Evolutionary conservation across 1,284 basidiomycete genomes (phyloP), one percentile per base, ranked within the genome.

Genomic region (Hortiboletus rubellus): DNA sequence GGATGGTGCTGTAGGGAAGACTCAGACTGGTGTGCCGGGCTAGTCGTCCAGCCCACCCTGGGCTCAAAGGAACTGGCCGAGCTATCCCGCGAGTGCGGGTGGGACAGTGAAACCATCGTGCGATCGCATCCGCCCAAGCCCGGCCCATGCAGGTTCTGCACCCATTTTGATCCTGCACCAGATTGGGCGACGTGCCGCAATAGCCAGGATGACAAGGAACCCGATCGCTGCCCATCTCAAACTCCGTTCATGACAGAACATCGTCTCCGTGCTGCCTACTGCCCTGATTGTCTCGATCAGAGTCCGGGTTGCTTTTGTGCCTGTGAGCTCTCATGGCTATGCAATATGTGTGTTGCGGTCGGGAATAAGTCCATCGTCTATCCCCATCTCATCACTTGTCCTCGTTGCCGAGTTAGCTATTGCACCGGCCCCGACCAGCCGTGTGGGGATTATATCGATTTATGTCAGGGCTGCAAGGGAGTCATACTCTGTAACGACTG

Each of bases 71-170:
- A 51, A 4, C 31, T 52, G 1, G 44, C 36, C 9, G 14, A 60
- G 11, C 41, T 68, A 5, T 54, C 55, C n/a, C 33, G 7, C 12
- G 10, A 52, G n/a, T 33, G 27, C 30, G 24, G 57, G 0, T 67
- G 56, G 60, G 65, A 52, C 38, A 18, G 11, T 24, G 22, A 57
- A 15, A 50, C 45, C 36, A 55, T 69, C 50, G 31, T 52, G 7
- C 56, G 64, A 30, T 48, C 59, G 2, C 65, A 69, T 24, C 45
- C 47, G 0, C 65, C 45, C 42, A 60, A 50, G 30, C 65, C 63
- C 1, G 27, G 48, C 30, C 33, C 45, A 27, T 69, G 66, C 49
- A 33, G 0, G 1, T 41, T 17, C 14, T 63, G 56, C 49, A 3
- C 5, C 22, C n/a, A 42, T 10, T 2, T 4, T 1, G 38, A 14